Percentiles rank a stretch among this genome's conserved stretches.
These are phyloP conservation scores for Suaeda aralocaspica DNA, from an alignment of 148 eudicot species.

Conservation along the genomic window DNA sequence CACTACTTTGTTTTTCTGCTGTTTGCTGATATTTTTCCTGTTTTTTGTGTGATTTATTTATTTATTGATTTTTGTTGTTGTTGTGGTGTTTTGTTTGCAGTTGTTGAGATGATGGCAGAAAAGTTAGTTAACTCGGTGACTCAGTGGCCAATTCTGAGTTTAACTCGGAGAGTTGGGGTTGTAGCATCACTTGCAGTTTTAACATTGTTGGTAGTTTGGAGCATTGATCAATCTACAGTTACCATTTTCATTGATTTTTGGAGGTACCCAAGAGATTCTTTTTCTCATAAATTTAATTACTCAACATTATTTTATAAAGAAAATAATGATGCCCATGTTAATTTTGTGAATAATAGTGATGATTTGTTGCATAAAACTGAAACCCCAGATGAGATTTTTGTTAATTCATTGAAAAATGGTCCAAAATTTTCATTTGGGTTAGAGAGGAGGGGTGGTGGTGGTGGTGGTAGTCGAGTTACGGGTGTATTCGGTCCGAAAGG, in stretches of 20 bases:
- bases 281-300: background rate
- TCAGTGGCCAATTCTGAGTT: slow-evolving; percentile 32
- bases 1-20: slow-evolving; percentile 22
- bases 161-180: slow-evolving; percentile 38
- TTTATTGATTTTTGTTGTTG: background rate
- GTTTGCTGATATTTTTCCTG: background rate
- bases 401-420: slow-evolving; percentile 15
- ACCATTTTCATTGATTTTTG: slow-evolving; percentile 27
- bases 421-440: slow-evolving; percentile 21
- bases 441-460: background rate
- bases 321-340: slow-evolving; percentile 12
- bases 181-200: slow-evolving; percentile 15
- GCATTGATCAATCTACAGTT: slow-evolving; percentile 33
- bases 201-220: slow-evolving; percentile 33
- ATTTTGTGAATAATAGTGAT: slow-evolving; percentile 7
- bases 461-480: background rate
- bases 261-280: slow-evolving; percentile 29
- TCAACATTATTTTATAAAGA: slow-evolving; percentile 15
- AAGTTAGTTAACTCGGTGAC: slow-evolving; percentile 32
- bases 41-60: background rate
- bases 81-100: slow-evolving; percentile 20
- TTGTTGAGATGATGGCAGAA: slow-evolving; percentile 38
- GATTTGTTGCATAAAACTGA: slow-evolving; percentile 17
- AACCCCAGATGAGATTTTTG: slow-evolving; percentile 26
- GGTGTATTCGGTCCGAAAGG: slow-evolving; percentile 5